phyloP scores from a whole-genome alignment of 2,329 filamentous ascomycete species.

The Didymella arachidicola region DNA sequence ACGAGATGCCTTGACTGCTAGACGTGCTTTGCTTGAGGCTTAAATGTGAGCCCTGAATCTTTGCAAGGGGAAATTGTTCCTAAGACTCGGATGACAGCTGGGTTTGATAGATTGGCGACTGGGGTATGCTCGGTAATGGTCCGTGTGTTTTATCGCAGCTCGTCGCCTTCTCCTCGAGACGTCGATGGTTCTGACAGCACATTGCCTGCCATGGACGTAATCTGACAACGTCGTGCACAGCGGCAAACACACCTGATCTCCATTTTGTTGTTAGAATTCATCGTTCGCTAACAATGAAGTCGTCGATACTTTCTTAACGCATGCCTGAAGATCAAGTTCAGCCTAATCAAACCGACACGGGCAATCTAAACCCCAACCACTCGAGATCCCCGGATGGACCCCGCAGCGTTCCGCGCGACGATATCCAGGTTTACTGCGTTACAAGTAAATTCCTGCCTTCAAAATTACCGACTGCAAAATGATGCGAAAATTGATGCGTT shows the following conservation, averaged over 20 bases:
- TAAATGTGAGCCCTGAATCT: conserved; percentile 28
- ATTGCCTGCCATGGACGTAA: neutral
- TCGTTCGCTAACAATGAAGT: conserved; percentile 13
- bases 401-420: neutral
- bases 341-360: conserved; percentile 39
- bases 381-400: conserved; percentile 23
- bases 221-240: neutral
- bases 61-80: conserved; percentile 35
- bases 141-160: neutral
- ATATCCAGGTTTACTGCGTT: conserved; percentile 4
- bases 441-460: conserved; percentile 9
- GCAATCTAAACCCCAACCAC: conserved; percentile 38
- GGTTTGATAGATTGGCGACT: conserved; percentile 21
- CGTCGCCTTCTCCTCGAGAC: neutral
- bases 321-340: conserved; percentile 31
- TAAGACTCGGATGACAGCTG: conserved; percentile 26
- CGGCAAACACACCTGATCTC: too few relatives aligned
- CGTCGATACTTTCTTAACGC: conserved; percentile 4
- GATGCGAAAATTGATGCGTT: conserved; percentile 7
- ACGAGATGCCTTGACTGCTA: conserved; percentile 40
- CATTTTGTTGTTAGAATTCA: neutral
- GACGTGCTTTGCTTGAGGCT: conserved; percentile 32
- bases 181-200: neutral
- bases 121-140: conserved; percentile 12
- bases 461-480: neutral